Evolutionary conservation across 208 protist species (phyloP).

Genomic region (Phytomonas serpens): DNA sequence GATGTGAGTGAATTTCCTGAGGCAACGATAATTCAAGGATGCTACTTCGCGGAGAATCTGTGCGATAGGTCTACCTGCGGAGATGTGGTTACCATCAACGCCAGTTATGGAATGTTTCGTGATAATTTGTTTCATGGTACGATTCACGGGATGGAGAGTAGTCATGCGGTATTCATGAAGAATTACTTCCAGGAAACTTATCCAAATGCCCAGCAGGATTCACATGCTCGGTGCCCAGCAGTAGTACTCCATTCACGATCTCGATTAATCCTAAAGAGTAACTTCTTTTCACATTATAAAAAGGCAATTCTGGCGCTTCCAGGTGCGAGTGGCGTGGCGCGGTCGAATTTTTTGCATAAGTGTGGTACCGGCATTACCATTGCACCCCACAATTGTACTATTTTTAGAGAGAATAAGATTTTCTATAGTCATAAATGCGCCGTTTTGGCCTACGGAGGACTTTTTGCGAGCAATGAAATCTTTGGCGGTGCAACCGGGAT

Average conservation of each 20-base stretch:
- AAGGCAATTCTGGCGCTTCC: conserved; percentile 33
- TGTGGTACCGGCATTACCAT: conserved; percentile 30
- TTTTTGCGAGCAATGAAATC: conserved; percentile 62
- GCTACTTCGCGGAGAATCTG: conserved; percentile 52
- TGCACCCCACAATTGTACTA: conserved; percentile 44
- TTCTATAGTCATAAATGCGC: conserved; percentile 40
- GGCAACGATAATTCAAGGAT: conserved; percentile 34
- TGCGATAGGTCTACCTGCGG: conserved; percentile 23
- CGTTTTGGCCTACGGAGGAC: conserved; percentile 46
- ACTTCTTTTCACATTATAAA: conserved; percentile 14
- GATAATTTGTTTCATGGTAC: conserved; percentile 63
- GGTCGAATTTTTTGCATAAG: conserved; percentile 37
- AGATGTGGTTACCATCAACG: conserved; percentile 50
- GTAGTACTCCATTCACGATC: neutral
- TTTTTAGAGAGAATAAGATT: conserved; percentile 50
- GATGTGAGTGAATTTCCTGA: conserved; percentile 8
- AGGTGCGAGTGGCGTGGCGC: conserved; percentile 31
- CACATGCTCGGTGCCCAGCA: neutral
- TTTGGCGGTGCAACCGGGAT: conserved; percentile 35
- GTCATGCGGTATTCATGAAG: conserved; percentile 32
- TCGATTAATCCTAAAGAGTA: neutral
- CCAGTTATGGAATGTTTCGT: conserved; percentile 44
- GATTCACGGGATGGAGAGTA: conserved; percentile 42
- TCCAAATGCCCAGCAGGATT: neutral
- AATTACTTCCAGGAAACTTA: conserved; percentile 30